phyloP scores from a whole-genome alignment of 202 grass and related monocot genomes.

The Zizania palustris region DNA sequence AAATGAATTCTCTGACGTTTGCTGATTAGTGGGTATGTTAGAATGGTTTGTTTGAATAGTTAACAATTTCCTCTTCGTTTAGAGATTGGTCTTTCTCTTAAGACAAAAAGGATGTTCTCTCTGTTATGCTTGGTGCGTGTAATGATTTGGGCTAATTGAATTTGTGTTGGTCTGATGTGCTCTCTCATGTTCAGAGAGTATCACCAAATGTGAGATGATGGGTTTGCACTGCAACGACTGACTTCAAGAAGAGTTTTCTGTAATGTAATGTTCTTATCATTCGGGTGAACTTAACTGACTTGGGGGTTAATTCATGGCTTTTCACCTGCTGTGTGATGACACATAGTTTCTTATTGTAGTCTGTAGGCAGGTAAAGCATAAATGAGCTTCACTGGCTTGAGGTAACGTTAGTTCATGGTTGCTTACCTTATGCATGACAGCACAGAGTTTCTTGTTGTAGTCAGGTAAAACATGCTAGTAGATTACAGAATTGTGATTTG shows the following conservation, averaged over 20 bases:
- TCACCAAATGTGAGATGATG: neutral
- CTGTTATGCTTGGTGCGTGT: constrained; percentile 12
- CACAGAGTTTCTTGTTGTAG: too few species aligned
- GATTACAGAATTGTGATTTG: neutral
- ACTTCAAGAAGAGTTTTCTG: neutral
- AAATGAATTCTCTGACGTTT: neutral
- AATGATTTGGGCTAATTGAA: neutral
- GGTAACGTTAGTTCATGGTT: too few species aligned
- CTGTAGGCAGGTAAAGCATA: too few species aligned
- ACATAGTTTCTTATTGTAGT: too few species aligned
- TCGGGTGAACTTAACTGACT: too few species aligned
- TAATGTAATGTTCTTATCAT: neutral
- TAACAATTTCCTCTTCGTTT: constrained; percentile 12
- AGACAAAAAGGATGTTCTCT: neutral
- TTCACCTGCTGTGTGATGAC: too few species aligned
- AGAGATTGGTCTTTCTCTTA: neutral
- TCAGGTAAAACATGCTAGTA: neutral
- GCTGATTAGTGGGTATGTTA: neutral
- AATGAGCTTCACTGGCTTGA: too few species aligned
- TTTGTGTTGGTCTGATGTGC: neutral
- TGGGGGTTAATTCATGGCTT: too few species aligned
- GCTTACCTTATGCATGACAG: too few species aligned
- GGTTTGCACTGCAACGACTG: neutral
- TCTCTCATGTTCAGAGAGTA: neutral
- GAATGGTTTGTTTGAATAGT: constrained; percentile 1